Evolutionary conservation across 2,329 filamentous ascomycete genomes (phyloP), one percentile per base, ranked within the genome.

Genomic region (Aspergillus pseudoglaucus): DNA sequence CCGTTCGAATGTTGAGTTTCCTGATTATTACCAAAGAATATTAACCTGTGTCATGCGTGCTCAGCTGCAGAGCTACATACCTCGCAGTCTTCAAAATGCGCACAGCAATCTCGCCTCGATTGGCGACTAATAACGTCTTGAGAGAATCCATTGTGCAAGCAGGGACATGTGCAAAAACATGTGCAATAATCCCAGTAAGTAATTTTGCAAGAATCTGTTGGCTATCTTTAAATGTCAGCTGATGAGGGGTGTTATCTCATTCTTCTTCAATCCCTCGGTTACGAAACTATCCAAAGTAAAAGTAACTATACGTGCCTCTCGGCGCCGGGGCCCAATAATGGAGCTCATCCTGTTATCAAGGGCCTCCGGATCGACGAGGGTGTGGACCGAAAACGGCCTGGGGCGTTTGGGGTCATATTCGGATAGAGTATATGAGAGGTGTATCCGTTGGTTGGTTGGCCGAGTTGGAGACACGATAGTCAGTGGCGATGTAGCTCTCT

Each of bases 81-180:
- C 67, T 74, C 7, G 75, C 75, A n/a, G 77, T 75, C 57, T 64
- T 73, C 57, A 75, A 72, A 47, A 80, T 75, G 25, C 79, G 73
- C 27, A 71, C 69, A 2, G 78, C 76, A 46, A 82, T 82, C 58
- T 82, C 79, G 42, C 79, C 80, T 41, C 80, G 70, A 59, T 84
- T 83, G 8, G 80, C 79, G 42, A 83, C 72, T 10, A 84, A 63
- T 15, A 83, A 54, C 10, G 69, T 77, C 57, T 75, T 76, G 30
- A 80, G 48, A n/a, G 47, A 53, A 46, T 69, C 62, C 68, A 70
- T 67, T 23, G 39, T 47, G 25, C 14, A 42, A 20, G 27, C 10
- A 27, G 18, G 25, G 18, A 41, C 20, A n/a, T n/a, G n/a, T n/a
- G n/a, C n/a, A n/a, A n/a, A n/a, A n/a, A n/a, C n/a, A 23, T 22